Evolutionary conservation across 768 basidiomycete genomes (phyloP).

Genomic region (Amanita muscaria): DNA sequence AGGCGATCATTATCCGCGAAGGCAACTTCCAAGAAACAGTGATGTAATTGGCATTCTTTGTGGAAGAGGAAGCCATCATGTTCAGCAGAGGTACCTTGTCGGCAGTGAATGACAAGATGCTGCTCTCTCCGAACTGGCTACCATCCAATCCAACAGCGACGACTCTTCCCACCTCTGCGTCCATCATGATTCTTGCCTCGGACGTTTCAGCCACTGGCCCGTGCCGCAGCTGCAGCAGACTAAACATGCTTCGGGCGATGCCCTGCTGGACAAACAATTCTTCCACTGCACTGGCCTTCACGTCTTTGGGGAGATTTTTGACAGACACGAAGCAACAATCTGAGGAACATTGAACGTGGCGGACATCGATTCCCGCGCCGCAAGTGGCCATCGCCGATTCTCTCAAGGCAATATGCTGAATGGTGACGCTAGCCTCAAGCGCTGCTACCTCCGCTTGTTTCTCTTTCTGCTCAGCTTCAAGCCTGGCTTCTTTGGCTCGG

Average conservation of each 20-base stretch:
- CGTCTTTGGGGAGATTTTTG: slow-evolving; percentile 34
- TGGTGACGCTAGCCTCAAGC: slow-evolving; percentile 33
- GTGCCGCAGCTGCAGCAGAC: slow-evolving; percentile 24
- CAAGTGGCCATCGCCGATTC: slow-evolving; percentile 39
- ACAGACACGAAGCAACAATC: slow-evolving; percentile 42
- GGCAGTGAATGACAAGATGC: slow-evolving; percentile 13
- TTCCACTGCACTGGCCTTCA: slow-evolving; percentile 29
- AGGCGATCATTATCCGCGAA: too few species aligned
- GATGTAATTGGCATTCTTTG: slow-evolving; percentile 29
- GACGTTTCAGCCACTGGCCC: slow-evolving; percentile 16
- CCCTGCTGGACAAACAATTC: slow-evolving; percentile 37
- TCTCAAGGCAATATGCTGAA: slow-evolving; percentile 35
- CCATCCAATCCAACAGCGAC: slow-evolving; percentile 20
- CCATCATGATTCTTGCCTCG: slow-evolving; percentile 37
- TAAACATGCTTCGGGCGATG: slow-evolving; percentile 24
- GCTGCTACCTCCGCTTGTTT: slow-evolving; percentile 8
- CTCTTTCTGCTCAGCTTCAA: slow-evolving; percentile 8
- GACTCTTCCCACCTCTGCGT: neutral
- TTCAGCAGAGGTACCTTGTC: slow-evolving; percentile 23
- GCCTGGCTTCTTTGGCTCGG: slow-evolving; percentile 13
- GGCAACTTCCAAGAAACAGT: slow-evolving; percentile 46
- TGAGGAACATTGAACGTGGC: slow-evolving; percentile 37
- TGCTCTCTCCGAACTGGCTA: slow-evolving; percentile 25
- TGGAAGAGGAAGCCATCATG: slow-evolving; percentile 34
- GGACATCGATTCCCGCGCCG: slow-evolving; percentile 39